Evolutionary conservation across 2,329 filamentous ascomycete species (phyloP), one percentile per base, ranked within the genome.

Genomic region (Endoconidiophora laricicola): DNA sequence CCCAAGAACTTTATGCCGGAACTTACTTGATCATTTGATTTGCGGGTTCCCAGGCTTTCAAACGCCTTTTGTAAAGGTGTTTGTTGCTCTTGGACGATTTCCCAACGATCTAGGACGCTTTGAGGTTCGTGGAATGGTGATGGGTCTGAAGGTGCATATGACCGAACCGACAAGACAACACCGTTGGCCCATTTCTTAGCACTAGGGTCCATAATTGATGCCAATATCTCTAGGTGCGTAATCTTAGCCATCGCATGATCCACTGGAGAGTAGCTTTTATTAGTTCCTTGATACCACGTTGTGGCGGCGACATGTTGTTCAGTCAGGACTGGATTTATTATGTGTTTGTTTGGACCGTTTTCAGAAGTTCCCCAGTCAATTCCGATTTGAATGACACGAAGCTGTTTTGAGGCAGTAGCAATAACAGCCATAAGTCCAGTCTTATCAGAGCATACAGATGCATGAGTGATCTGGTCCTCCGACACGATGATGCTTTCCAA

Each of bases 81-180:
- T n/a, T 73, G 65, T 44, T 76, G 71, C 29, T 83, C 78, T 29
- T 74, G 71, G 7, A 90, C 62, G 12, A 94, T 67, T 57, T 91
- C 81, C 90, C 90, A 96, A 54, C 83, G 76, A 55, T 86, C 80
- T 54, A 96, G 71, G 39, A 88, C 74, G 56, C 81, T 94, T 57
- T 83, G 78, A 0, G 76, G 68, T 29, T 79, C 76, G 55, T 80
- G 77, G 40, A 74, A 79, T 26, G 79, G 71, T 26, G 71, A 71
- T 29, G 52, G 52, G 10, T 53, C 52, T 14, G 52, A 51, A 18
- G 48, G 48, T 12, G 49, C 52, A 24, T 54, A 50, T n/a, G 52
- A 54, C 7, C 52, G 52, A 12, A 53, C 52, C 4, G 48, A 50
- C 48, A 53, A 47, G 10, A 53, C 39, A 14, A 53, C 44, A 9